phyloP scores from a whole-genome alignment of 2,329 filamentous ascomycete species.

The Fusarium ambrosium region DNA sequence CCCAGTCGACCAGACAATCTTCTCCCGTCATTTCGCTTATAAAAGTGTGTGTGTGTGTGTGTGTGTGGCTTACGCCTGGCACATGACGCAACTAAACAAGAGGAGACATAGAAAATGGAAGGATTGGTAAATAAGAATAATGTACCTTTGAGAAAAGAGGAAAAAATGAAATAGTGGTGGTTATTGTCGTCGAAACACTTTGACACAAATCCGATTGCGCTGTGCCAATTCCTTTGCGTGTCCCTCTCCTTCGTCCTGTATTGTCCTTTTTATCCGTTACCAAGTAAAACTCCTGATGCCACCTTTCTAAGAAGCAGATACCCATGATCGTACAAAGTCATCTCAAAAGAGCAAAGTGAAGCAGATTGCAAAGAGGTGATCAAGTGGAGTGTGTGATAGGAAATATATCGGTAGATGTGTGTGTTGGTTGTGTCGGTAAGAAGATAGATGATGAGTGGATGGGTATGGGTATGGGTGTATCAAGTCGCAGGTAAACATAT shows the following conservation, averaged over 20 bases:
- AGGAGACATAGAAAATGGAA: neutral
- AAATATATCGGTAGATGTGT: slow-evolving; percentile 13
- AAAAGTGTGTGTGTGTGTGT: neutral
- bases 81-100: neutral
- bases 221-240: slow-evolving; percentile 26
- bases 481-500: slow-evolving; percentile 15
- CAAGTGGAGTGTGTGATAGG: slow-evolving; percentile 23
- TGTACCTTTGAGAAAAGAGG: slow-evolving; percentile 30
- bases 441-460: neutral
- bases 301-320: slow-evolving; percentile 44
- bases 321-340: slow-evolving; percentile 48
- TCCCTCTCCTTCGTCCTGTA: slow-evolving; percentile 39
- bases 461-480: neutral
- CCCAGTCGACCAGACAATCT: neutral
- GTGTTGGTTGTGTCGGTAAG: neutral
- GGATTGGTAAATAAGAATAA: slow-evolving; percentile 7
- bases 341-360: slow-evolving; percentile 29
- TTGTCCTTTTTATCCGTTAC: slow-evolving; percentile 44
- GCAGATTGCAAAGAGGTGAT: slow-evolving; percentile 24
- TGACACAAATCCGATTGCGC: slow-evolving; percentile 26
- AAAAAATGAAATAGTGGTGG: slow-evolving; percentile 22
- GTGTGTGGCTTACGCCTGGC: neutral
- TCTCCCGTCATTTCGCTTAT: neutral
- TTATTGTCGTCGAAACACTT: slow-evolving; percentile 35
- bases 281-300: slow-evolving; percentile 42